Evolutionary conservation across 1,139 yeast genomes (phyloP).

Genomic region (Suhomyces maxii): DNA sequence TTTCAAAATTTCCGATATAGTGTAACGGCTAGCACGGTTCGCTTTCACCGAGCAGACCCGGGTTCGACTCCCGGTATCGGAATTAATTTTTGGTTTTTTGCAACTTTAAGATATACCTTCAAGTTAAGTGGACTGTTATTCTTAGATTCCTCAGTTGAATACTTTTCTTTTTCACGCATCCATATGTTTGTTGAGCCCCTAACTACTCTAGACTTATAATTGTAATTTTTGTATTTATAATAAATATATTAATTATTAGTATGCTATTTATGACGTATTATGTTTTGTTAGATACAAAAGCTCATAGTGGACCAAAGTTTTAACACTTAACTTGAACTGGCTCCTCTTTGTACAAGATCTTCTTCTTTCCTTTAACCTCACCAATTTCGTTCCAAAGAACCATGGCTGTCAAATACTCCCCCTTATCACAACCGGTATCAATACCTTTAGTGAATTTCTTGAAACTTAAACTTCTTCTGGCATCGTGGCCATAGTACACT

Average conservation of each 20-base stretch:
- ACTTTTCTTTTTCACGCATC: no score
- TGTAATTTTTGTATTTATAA: no score
- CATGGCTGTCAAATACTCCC: conserved; percentile 68
- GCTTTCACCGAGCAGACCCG: conserved; percentile 83
- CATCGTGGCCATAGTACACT: conserved; percentile 92
- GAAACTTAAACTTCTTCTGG: conserved; percentile 69
- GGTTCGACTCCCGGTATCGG: conserved; percentile 73
- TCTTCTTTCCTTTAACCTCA: conserved; percentile 15
- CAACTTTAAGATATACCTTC: no score
- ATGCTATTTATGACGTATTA: no score
- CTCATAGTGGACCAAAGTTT: no score
- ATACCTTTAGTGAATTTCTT: conserved; percentile 72
- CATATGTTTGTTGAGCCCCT: no score
- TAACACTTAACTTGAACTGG: conserved; percentile 25
- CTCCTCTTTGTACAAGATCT: conserved; percentile 25
- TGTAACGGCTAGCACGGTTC: conserved; percentile 84
- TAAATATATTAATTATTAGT: no score
- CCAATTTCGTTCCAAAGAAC: conserved; percentile 40
- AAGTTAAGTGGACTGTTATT: no score
- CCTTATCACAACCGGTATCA: conserved; percentile 81
- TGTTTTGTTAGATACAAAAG: no score
- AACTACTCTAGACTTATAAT: no score
- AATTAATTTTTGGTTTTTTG: conserved; percentile 1
- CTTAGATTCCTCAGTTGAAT: no score
- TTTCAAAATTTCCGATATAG: conserved; percentile 55